Base-by-base conservation (phyloP, 2,329 filamentous ascomycete genomes). In the Rhynchosporium agropyri region DNA sequence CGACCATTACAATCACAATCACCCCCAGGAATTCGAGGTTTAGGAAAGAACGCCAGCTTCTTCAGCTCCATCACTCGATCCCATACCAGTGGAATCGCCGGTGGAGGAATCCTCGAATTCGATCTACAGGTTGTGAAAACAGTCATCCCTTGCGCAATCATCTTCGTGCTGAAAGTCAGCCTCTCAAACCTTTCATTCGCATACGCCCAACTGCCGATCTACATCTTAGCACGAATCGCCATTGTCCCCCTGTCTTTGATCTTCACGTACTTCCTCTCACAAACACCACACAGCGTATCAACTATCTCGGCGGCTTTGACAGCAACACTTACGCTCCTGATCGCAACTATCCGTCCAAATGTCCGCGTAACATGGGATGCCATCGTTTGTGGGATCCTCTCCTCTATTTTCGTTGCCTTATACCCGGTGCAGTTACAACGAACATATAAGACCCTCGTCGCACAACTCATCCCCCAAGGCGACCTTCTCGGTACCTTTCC, bases 151-250 rank as follows among this genome's bases (percentile, higher is more conserved):
- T 71, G 82, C 8, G 79, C 81, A 0, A 71, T 81, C 12, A 76
- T 83, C 55, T 83, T 80, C 63, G 74, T 82, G 31, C 76, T 77
- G 33, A 83, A 81, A 67, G 76, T 83, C 36, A 73, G 81, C 15
- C 75, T 84, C 20, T 83, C 80, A 67, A 84, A 83, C 71, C 76
- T 83, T 60, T 82, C 81, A 3, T 83, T 82, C 65, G 80, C 81
- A 60, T 83, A 83, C 65, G 78, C 80, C 13, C 77, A 79, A 57
- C 76, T 83, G 12, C 78, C 80, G 28, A 80, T 82, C 58, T 84
- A 84, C 70, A 77, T 80, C 56, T 74, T 83, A 45, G 79, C 81
- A 15, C 79, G 81, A 42, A 81, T 84, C 46, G 79, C 77, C 46
- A 79, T 81, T 40, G 77, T 82, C 2, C 81, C 82, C 0, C 71